Base-by-base conservation (phyloP, 208 protist species). In the Trypanosoma theileri region DNA sequence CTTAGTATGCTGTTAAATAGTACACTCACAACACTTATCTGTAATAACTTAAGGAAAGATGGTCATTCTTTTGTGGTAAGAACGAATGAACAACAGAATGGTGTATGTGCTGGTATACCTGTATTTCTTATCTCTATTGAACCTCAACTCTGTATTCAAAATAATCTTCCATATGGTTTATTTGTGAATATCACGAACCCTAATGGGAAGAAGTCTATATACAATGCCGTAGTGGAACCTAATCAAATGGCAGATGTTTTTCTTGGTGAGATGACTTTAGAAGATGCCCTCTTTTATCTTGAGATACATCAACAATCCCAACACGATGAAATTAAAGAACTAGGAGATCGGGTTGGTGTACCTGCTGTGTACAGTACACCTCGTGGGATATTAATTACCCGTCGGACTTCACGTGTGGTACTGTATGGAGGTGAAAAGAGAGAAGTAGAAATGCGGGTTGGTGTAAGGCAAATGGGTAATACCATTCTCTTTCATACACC, bases 151-250 rank as follows among this genome's bases (percentile, higher is more conserved):
- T 56, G 62, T 51, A 56, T 95, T 42, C 63, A 81, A 48, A 95
- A 92, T 71, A 76, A 82, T 68, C 79, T 95, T n/a, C 90, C 90
- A 3, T 89, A 83, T 68, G 64, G 56, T 31, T 48, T 92, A 17
- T 74, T 72, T 40, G 19, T 94, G 22, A 80, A 61, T 59, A 73
- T 86, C 21, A 35, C 67, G 16, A 71, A 44, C 4, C 66, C 67
- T 14, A 63, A 50, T 22, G 59, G 19, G 9, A 66, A 41, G 11
- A 54, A 13, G 3, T 54, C 16, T 73, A 57, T 52, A 8, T 35
- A 35, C 28, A 61, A 7, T 45, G 52, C 56, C 0, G 77, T 82
- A 44, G 63, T 92, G 48, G 75, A 84, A 26, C 55, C 80, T n/a
- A 54, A 55, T 42, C 54, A 89, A 62, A 69, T 66, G 52, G 55